These are phyloP conservation scores for Trebouxia gelatinosa DNA, from an alignment of 163 green algal species.

Conservation along the genomic window DNA sequence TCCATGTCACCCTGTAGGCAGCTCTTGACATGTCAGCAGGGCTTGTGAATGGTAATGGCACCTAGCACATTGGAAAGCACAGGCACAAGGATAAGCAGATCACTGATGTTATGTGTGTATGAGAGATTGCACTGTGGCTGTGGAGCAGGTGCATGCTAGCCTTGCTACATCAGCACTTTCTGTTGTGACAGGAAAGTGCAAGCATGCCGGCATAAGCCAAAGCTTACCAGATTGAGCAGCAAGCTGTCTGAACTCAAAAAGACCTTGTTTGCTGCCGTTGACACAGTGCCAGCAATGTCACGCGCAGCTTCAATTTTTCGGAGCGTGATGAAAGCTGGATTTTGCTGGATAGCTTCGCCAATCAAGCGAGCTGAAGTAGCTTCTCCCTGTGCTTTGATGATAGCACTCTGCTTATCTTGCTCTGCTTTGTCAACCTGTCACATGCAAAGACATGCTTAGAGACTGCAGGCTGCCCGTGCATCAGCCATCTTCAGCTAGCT, in stretches of 20 bases:
- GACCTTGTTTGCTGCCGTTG: conserved; percentile 81
- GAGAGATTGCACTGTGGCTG: neutral
- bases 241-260: conserved; percentile 91
- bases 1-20: conserved; percentile 24
- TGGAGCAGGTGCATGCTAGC: neutral
- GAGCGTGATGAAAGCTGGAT: conserved; percentile 91
- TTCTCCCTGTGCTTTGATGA: conserved; percentile 92
- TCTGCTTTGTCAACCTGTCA: conserved; percentile 93
- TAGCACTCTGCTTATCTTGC: conserved; percentile 94
- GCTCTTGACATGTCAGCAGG: neutral
- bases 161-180: neutral
- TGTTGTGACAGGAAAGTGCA: neutral
- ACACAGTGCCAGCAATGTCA: conserved; percentile 90
- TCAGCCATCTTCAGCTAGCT: no score
- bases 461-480: no score
- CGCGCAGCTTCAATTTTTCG: conserved; percentile 94
- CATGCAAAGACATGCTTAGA: no score
- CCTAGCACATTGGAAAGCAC: neutral
- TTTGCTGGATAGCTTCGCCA: conserved; percentile 81
- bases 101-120: neutral
- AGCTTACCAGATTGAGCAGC: conserved; percentile 85
- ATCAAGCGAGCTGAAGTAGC: conserved; percentile 89
- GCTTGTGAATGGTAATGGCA: no score
- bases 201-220: neutral
- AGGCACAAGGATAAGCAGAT: neutral